Percentiles rank a stretch among this genome's conserved stretches.
These are phyloP conservation scores for Karstenula rhodostoma DNA, from an alignment of 2,329 filamentous ascomycete genomes.

Conservation along the genomic window DNA sequence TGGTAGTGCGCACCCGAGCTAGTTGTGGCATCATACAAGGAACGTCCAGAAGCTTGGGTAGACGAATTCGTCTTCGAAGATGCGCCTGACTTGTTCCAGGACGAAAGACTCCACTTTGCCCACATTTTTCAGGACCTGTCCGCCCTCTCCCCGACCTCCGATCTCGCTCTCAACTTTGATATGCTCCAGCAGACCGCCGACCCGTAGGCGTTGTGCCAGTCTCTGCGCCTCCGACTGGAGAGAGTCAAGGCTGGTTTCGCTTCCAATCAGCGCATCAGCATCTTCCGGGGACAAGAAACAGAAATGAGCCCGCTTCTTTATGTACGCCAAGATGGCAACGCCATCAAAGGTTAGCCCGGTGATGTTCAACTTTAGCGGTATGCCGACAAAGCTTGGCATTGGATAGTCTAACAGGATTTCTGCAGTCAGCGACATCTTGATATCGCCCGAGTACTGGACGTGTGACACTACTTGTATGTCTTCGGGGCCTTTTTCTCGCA, in stretches of 20 bases:
- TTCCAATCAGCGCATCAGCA: constrained; percentile 71
- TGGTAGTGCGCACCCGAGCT: constrained; percentile 12
- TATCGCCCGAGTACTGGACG: constrained; percentile 86
- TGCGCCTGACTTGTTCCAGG: constrained; percentile 91
- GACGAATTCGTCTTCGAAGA: constrained; percentile 98
- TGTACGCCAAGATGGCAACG: constrained; percentile 89
- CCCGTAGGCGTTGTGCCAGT: constrained; percentile 52
- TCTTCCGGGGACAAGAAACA: constrained; percentile 95
- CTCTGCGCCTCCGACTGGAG: constrained; percentile 34
- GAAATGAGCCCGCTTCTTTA: constrained; percentile 87
- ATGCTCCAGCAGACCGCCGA: constrained; percentile 85
- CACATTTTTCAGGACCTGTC: constrained; percentile 96
- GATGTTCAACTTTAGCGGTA: constrained; percentile 92
- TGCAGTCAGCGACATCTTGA: constrained; percentile 87
- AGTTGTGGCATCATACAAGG: constrained; percentile 67
- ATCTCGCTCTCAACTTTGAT: constrained; percentile 98
- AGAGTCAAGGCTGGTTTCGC: constrained; percentile 49
- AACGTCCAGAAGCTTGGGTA: constrained; percentile 99
- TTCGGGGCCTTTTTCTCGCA: constrained; percentile 78
- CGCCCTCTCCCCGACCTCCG: constrained; percentile 86
- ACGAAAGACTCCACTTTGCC: constrained; percentile 99
- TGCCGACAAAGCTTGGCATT: constrained; percentile 97
- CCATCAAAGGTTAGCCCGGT: constrained; percentile 96
- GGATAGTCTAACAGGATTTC: constrained; percentile 97
- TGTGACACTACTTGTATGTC: constrained; percentile 94